Conservation (phyloP, 2,329 filamentous ascomycete genomes). For the Colletotrichum sp. region DNA sequence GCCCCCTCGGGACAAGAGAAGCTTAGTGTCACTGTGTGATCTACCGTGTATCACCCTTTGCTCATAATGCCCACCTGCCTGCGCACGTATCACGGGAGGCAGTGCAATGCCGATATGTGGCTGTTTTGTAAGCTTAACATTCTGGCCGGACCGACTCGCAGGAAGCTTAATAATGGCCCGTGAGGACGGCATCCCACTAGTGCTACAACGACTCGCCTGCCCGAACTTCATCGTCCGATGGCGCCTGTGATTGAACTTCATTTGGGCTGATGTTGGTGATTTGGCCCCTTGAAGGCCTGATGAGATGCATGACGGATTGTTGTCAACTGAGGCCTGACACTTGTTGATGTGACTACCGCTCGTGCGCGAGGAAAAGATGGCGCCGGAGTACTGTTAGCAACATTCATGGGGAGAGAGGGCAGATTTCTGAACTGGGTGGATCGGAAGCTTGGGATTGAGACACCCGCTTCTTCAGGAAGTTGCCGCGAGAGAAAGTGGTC, state of each 20-base stretch:
- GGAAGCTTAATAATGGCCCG: background rate
- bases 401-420: background rate
- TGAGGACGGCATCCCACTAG: background rate
- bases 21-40: background rate
- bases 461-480: background rate
- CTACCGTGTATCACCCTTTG: background rate
- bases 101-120: background rate
- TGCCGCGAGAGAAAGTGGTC: background rate
- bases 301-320: background rate
- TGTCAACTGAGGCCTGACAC: background rate
- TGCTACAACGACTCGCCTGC: background rate
- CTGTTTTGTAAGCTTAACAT: background rate
- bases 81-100: background rate
- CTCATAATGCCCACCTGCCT: background rate
- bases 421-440: background rate
- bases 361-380: background rate
- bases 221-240: background rate
- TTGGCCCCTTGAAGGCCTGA: background rate
- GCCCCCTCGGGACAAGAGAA: background rate
- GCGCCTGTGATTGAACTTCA: background rate
- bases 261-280: background rate
- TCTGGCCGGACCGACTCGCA: background rate
- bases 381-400: background rate
- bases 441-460: background rate
- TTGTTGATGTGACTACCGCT: background rate